These are phyloP conservation scores for Xerocomellus amylosporus DNA, from an alignment of 768 basidiomycete genomes.

Conservation along the genomic window DNA sequence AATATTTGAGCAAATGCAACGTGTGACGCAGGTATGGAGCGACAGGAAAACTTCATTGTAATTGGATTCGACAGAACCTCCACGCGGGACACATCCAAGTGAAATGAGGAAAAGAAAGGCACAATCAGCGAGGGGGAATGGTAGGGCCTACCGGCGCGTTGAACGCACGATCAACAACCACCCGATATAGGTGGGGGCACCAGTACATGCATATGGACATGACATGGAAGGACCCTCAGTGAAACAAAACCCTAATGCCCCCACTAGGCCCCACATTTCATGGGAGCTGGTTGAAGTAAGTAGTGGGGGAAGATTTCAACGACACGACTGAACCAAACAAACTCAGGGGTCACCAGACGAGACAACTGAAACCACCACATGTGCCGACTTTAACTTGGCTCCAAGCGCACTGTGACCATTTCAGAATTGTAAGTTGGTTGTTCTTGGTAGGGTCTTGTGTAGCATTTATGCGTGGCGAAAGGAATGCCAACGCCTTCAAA, in stretches of 20 bases:
- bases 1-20: not conserved
- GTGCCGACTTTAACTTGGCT: not conserved
- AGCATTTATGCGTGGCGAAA: too few species aligned
- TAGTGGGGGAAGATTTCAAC: not conserved
- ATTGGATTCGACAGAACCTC: not conserved
- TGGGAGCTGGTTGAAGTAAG: not conserved
- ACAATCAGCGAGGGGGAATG: not conserved
- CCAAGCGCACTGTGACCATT: too few species aligned
- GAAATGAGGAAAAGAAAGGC: not conserved
- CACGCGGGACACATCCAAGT: not conserved
- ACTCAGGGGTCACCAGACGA: not conserved
- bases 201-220: not conserved
- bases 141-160: not conserved
- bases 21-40: not conserved
- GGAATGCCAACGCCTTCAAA: too few species aligned
- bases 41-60: not conserved
- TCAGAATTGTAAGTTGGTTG: too few species aligned
- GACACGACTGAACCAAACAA: not conserved
- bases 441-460: too few species aligned
- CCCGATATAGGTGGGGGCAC: not conserved
- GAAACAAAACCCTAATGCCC: not conserved
- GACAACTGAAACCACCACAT: too few species aligned
- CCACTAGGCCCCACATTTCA: not conserved
- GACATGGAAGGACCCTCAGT: not conserved
- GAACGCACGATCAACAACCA: not conserved